phyloP scores from a whole-genome alignment of 2,329 filamentous ascomycete genomes.

The Talaromyces sp. region DNA sequence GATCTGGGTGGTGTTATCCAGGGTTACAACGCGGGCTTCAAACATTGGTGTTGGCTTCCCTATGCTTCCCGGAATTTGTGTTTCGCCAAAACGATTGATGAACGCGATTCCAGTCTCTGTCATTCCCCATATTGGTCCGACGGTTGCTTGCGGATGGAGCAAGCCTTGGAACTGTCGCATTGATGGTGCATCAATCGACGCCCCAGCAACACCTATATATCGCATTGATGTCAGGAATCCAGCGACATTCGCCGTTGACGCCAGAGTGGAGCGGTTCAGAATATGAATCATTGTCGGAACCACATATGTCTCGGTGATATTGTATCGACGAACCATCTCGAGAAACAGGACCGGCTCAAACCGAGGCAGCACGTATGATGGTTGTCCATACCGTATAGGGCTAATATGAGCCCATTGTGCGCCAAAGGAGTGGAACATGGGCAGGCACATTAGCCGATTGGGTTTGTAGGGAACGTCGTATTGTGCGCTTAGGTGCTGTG shows the following conservation, averaged over 20 bases:
- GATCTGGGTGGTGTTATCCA: background rate
- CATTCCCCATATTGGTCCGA: conserved; percentile 47
- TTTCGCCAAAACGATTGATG: background rate
- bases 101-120: background rate
- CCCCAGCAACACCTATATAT: conserved; percentile 45
- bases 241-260: conserved; percentile 17
- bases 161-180: conserved; percentile 38
- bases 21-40: background rate
- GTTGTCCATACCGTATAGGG: conserved; percentile 42
- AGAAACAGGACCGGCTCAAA: conserved; percentile 40
- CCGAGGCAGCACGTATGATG: conserved; percentile 44
- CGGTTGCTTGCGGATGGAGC: conserved; percentile 37
- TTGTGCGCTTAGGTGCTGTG: conserved; percentile 42
- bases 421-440: conserved; percentile 51
- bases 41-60: background rate
- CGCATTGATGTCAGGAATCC: conserved; percentile 37
- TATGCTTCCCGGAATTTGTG: background rate
- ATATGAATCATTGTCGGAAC: conserved; percentile 43
- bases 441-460: conserved; percentile 44
- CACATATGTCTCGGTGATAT: conserved; percentile 46
- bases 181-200: conserved; percentile 40
- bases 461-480: conserved; percentile 37
- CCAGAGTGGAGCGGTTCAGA: conserved; percentile 24
- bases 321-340: conserved; percentile 33
- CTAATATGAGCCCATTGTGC: conserved; percentile 40